A percentile compares a stretch with the other conserved stretches of the same genome.
Conservation (phyloP, 2,329 filamentous ascomycete species). For the Fusarium temperatum region DNA sequence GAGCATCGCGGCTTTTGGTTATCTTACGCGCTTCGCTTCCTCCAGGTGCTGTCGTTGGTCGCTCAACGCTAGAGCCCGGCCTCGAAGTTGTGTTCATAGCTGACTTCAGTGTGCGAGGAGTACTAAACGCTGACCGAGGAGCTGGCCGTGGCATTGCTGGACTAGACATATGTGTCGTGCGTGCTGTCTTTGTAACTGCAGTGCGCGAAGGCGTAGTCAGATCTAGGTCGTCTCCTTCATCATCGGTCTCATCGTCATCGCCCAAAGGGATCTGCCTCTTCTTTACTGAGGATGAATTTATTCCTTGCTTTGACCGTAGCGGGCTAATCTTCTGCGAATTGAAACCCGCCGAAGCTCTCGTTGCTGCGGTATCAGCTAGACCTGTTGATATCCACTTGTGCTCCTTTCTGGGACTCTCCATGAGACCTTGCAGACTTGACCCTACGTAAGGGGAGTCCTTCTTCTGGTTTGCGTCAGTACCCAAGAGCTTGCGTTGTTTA, state of each 20-base stretch:
- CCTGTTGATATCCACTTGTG: constrained; percentile 40
- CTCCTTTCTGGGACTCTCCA: constrained; percentile 53
- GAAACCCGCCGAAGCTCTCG: constrained; percentile 43
- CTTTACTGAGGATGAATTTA: not conserved
- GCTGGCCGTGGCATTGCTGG: constrained; percentile 16
- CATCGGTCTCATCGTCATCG: constrained; percentile 32
- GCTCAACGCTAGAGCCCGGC: not conserved
- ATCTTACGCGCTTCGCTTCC: not conserved
- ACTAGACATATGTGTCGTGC: not conserved
- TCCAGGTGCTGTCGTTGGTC: constrained; percentile 5
- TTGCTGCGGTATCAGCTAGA: constrained; percentile 31
- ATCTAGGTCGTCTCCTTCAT: constrained; percentile 22
- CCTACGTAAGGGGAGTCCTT: constrained; percentile 41
- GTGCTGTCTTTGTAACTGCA: constrained; percentile 4
- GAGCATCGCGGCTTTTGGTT: not conserved
- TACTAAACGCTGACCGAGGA: constrained; percentile 17
- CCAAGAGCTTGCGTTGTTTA: constrained; percentile 40
- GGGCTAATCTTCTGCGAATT: constrained; percentile 32
- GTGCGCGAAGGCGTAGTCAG: constrained; percentile 26
- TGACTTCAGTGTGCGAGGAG: constrained; percentile 17
- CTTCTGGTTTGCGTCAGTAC: not conserved
- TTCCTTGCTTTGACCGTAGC: not conserved
- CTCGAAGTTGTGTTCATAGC: constrained; percentile 7
- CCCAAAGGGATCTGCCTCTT: constrained; percentile 20
- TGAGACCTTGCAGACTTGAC: constrained; percentile 52